Conservation (phyloP, 495 filamentous ascomycete genomes). For the Penicillium simplicissimum region DNA sequence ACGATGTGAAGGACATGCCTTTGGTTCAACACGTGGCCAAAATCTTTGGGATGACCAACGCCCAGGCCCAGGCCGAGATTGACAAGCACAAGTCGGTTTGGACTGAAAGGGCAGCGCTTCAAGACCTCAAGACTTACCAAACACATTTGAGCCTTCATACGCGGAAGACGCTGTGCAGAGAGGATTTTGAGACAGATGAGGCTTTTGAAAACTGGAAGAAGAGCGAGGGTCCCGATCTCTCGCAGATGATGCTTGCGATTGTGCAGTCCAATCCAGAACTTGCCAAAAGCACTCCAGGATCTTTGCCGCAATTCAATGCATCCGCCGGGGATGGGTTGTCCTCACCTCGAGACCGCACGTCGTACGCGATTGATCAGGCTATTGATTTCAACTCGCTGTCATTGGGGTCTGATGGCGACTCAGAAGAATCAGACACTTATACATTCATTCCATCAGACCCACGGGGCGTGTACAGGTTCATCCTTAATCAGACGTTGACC, state of each 20-base stretch:
- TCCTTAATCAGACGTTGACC: conserved; percentile 72
- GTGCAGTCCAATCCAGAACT: conserved; percentile 84
- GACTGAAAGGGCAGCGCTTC: conserved; percentile 88
- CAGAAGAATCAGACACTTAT: conserved; percentile 61
- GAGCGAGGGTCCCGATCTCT: conserved; percentile 75
- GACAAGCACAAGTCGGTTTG: conserved; percentile 75
- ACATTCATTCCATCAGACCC: conserved; percentile 89
- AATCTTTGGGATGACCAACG: conserved; percentile 76
- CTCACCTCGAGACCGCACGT: conserved; percentile 46
- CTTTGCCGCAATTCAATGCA: conserved; percentile 54
- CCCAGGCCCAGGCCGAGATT: conserved; percentile 81
- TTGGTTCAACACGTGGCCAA: conserved; percentile 82
- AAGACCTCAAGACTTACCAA: conserved; percentile 91
- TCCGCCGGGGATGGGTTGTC: conserved; percentile 53
- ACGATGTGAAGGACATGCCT: conserved; percentile 95
- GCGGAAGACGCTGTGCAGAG: conserved; percentile 70
- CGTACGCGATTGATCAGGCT: conserved; percentile 75
- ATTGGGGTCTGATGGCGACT: conserved; percentile 52
- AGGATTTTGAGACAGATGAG: conserved; percentile 91
- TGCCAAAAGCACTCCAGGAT: conserved; percentile 62
- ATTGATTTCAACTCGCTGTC: conserved; percentile 74
- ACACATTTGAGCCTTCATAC: conserved; percentile 80
- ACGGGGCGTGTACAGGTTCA: conserved; percentile 73
- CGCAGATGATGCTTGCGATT: conserved; percentile 90
- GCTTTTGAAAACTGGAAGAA: conserved; percentile 90